These are phyloP conservation scores for Paraglomus brasilianum DNA, from an alignment of 192 early-diverging fungal genomes.

Conservation along the genomic window DNA sequence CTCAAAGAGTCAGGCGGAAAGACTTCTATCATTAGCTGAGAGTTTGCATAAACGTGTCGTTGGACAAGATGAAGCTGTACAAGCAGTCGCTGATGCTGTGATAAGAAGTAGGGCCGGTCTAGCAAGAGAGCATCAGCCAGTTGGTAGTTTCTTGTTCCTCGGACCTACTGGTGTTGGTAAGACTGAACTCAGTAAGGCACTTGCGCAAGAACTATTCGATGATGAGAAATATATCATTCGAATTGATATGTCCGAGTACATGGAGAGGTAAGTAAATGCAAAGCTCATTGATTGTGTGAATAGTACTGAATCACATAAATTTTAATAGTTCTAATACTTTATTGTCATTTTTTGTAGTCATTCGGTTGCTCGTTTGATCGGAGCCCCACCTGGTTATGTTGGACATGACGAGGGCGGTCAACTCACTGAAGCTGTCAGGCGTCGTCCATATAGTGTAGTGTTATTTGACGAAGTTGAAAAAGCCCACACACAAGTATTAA, in stretches of 20 bases:
- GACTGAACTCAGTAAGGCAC: slow-evolving; percentile 75
- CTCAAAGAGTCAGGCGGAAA: slow-evolving; percentile 82
- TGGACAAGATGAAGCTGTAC: slow-evolving; percentile 89
- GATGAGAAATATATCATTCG: slow-evolving; percentile 94
- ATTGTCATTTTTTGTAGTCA: slow-evolving; percentile 42
- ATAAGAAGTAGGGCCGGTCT: slow-evolving; percentile 89
- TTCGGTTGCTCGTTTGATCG: slow-evolving; percentile 87
- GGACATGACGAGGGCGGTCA: slow-evolving; percentile 97
- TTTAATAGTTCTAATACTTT: background rate
- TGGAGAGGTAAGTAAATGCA: slow-evolving; percentile 57
- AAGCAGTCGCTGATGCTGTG: slow-evolving; percentile 90
- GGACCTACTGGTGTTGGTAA: slow-evolving; percentile 98
- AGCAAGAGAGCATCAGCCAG: slow-evolving; percentile 70
- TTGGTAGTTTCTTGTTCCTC: slow-evolving; percentile 93
- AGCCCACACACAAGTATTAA: slow-evolving; percentile 82
- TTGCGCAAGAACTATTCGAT: slow-evolving; percentile 91
- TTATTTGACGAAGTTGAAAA: slow-evolving; percentile 99
- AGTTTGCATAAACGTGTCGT: slow-evolving; percentile 84
- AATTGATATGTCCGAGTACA: slow-evolving; percentile 99
- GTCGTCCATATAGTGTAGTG: slow-evolving; percentile 89
- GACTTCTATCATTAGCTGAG: slow-evolving; percentile 75
- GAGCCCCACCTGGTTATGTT: slow-evolving; percentile 94
- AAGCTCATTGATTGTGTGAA: background rate
- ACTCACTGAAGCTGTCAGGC: slow-evolving; percentile 89
- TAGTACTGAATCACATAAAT: too few relatives aligned